These are phyloP conservation scores for Pholiota adiposa DNA, from an alignment of 1,284 basidiomycete species.

Conservation along the genomic window DNA sequence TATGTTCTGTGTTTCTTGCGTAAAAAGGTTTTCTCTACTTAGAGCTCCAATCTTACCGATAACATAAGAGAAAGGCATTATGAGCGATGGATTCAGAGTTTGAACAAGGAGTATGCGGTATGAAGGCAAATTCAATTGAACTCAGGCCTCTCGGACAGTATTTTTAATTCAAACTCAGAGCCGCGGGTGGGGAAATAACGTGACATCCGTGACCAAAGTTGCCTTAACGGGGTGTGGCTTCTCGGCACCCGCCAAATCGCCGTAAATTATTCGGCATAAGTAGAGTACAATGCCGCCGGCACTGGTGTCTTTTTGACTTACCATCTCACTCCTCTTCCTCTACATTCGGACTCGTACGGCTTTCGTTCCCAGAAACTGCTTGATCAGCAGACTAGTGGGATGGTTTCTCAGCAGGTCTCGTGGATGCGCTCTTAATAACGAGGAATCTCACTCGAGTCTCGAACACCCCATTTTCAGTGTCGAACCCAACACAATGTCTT, in stretches of 20 bases:
- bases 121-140: neutral
- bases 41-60: conserved; percentile 36
- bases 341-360: neutral
- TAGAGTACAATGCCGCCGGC: neutral
- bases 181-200: neutral
- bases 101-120: neutral
- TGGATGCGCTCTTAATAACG: neutral
- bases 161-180: conserved; percentile 3
- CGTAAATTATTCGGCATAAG: too few species aligned
- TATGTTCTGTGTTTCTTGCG: conserved; percentile 75
- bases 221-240: too few species aligned
- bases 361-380: neutral
- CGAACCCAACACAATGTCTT: conserved; percentile 3
- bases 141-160: too few species aligned
- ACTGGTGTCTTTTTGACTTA: neutral
- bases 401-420: neutral
- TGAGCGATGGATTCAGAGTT: neutral
- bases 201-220: too few species aligned
- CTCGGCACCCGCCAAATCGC: too few species aligned
- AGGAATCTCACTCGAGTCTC: neutral
- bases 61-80: conserved; percentile 30
- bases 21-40: too few species aligned
- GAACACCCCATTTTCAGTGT: too few species aligned
- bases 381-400: neutral
- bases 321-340: neutral